Evolutionary conservation across 129 eudicot species (phyloP).

Genomic region (Lactuca saligna): DNA sequence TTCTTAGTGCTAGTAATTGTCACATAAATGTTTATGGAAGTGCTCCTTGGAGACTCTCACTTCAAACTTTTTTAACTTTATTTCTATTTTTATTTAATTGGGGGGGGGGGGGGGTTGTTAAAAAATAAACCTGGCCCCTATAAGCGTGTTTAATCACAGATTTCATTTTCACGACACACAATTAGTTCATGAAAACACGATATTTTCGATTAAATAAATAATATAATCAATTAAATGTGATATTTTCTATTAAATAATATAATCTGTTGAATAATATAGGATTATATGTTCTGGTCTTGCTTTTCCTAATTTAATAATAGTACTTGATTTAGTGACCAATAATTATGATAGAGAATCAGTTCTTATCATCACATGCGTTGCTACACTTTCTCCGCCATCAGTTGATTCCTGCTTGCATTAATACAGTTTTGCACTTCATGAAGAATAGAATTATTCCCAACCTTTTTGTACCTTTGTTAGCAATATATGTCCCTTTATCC

Average conservation of each 20-base stretch:
- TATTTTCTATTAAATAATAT: background rate
- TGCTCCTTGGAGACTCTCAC: slow-evolving; percentile 44
- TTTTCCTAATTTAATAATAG: slow-evolving; percentile 8
- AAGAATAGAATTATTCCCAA: slow-evolving; percentile 25
- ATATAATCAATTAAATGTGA: background rate
- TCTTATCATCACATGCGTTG: slow-evolving; percentile 26
- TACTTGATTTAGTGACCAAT: slow-evolving; percentile 25
- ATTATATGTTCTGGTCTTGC: slow-evolving; percentile 12
- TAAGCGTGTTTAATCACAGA: slow-evolving; percentile 24
- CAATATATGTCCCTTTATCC: slow-evolving; percentile 18
- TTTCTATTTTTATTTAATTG: slow-evolving; percentile 13
- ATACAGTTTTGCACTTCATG: slow-evolving; percentile 31
- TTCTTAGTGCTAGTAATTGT: slow-evolving; percentile 52
- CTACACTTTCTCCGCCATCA: slow-evolving; percentile 34
- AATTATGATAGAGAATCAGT: slow-evolving; percentile 27
- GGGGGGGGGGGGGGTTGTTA: slow-evolving; percentile 10
- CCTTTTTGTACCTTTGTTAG: slow-evolving; percentile 23
- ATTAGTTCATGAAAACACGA: background rate
- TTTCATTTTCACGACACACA: slow-evolving; percentile 10
- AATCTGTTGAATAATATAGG: background rate
- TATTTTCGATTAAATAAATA: background rate
- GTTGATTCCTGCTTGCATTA: slow-evolving; percentile 25
- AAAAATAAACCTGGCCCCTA: slow-evolving; percentile 25
- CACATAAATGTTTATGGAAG: slow-evolving; percentile 42
- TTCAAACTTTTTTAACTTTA: slow-evolving; percentile 24